Base-by-base conservation (phyloP, 2,329 filamentous ascomycete species). In the Clarireedia homoeocarpa region DNA sequence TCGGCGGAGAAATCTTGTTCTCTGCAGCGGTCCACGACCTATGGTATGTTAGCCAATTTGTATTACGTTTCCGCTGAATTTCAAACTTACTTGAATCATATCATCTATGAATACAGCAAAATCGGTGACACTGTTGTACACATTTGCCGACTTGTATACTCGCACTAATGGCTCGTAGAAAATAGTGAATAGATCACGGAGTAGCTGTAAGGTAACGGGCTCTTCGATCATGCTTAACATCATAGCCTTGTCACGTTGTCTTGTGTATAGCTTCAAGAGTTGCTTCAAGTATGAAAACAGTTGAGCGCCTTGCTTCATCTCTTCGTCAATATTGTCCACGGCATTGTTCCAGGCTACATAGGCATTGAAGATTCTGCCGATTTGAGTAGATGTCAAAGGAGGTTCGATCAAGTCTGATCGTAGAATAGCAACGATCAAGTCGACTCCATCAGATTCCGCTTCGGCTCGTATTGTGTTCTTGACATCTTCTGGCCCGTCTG, bases 81-180 rank as follows among this genome's bases (percentile, higher is more conserved):
- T 12, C n/a, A 2, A 14, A 64, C 73, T 62, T 62, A 91, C 90
- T 67, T 83, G 80, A 64, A 97, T 96, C 69, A 91, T 88, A 70
- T 99, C 94, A 67, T 96, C 91, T 53, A 94, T 83, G 66, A 99
- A 99, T 40, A 84, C 78, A 0, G 92, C 88, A 74, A 99, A 97
- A 71, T 99, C 94, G 0, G 92, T 97, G 58, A 99, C 92, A 68
- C 89, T 95, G 75, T 85, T 94, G 77, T 97, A 97, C 26, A 99
- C 92, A 65, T 97, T 99, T 62, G 94, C 94, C 20, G 91, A 96
- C 74, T 97, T 99, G 78, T 99, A 99, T 0, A 99, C 94, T 48
- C 94, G 83, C 15, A 99, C 90, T 23, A 99, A 83, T 0, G 94
- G 94, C 70, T 99, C 94, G 73, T 99, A 99, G 75, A 99, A 99